Evolutionary conservation across 2,329 filamentous ascomycete species (phyloP), one percentile per base, ranked within the genome.

Genomic region (Fusarium ramigenum): DNA sequence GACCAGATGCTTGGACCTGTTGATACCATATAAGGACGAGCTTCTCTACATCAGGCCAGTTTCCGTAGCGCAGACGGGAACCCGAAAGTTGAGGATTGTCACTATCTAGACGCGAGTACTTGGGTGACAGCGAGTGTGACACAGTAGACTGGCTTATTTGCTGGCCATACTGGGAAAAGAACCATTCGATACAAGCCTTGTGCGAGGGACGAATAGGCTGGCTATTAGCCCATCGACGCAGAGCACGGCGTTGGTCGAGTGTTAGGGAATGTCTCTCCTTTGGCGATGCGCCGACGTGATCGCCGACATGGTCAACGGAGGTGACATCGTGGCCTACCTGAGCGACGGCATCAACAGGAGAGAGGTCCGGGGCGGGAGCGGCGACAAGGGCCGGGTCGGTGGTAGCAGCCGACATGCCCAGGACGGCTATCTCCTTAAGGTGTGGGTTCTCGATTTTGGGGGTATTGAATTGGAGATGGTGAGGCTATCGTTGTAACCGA

Each of bases 101-200:
- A 77, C 86, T 87, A 77, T 91, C 89, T 59, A 91, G 86, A 32
- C 89, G 87, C 42, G 88, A 88, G 75, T 91, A 91, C 76, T 90
- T 90, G 52, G 88, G 87, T 9, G 88, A 90, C 40, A 91, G 82
- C 25, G 88, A 90, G 78, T 91, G 89, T 52, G 88, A 90, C 47
- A 91, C 89, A 75, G 89, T 91, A 21, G 88, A 90, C 80, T 91
- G 89, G 78, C 87, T 90, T 76, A 91, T 90, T 74, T 86, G 85
- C 79, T 89, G 87, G 79, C 87, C 86, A 77, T 89, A 91, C 78
- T 90, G 85, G 62, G 79, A 78, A 73, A 83, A 86, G 81, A 90
- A 91, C 89, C 89, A 91, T 77, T 90, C 88, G 77, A 90, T 90
- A 83, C 89, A 90, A 39, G 87, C 85, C 80, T 89, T 89, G 80